Base-by-base conservation (phyloP, 768 basidiomycete genomes). In the Suillus weaverae region DNA sequence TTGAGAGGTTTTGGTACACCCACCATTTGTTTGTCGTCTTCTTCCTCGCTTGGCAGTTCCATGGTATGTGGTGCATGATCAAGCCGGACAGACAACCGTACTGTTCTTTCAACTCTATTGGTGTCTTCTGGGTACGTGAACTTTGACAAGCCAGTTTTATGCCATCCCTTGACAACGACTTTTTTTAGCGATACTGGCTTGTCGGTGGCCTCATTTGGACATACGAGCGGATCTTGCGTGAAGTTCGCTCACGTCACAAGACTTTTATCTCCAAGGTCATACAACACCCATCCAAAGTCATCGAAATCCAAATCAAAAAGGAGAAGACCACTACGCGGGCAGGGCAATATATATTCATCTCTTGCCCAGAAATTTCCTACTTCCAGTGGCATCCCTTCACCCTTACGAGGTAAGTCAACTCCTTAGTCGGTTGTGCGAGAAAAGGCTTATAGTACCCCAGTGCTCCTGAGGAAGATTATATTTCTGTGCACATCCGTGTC, bases 311-410 rank as follows among this genome's bases (percentile, higher is more conserved):
- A 77, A 96, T 98, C 84, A 97, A 96, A 83, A 97, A 97, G 79
- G 96, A 97, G 73, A 91, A 90, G 79, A 94, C 87, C 0, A 89
- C 81, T 1, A 87, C 86, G 35, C 84, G 89, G 13, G 94, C 95
- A 1, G 95, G 95, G 22, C 93, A 97, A 75, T 98, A 97, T 77
- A 92, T 98, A 75, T 95, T 97, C 82, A 77, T 97, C 57, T 89
- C 82, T 68, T 95, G 93, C 79, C 96, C 95, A 10, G 92, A 94
- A 77, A 82, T 98, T 54, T 94, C 91, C 22, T 97, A 94, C 80
- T 96, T 91, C 83, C 94, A 97, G 74, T 98, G 95, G 92, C 96
- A 98, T 73, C 95, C 95, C 10, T 97, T 97, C 84, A 97, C 95
- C 18, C 85, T 97, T 66, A 97, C 94, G 39, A 90, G 89, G 89